Conservation (phyloP, 108 stramenopile species). For the Licmophora abbreviata region DNA sequence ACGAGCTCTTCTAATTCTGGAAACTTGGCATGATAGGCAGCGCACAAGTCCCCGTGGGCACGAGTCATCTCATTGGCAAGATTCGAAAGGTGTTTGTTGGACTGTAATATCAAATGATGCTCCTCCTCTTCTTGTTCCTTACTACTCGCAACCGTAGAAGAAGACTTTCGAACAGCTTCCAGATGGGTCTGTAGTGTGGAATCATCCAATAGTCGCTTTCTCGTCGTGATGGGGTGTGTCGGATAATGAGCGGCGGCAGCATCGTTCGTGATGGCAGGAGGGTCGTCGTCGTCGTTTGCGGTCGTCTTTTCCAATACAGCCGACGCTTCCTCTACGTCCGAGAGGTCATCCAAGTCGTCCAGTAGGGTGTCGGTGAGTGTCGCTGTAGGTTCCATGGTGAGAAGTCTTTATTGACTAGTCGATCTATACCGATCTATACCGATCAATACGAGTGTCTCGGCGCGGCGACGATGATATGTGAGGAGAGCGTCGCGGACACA, state of each 20-base stretch:
- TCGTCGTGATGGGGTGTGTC: constrained; percentile 8
- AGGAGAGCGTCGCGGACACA: no score
- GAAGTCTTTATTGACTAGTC: no score
- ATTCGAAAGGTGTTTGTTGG: constrained; percentile 48
- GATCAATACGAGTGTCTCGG: no score
- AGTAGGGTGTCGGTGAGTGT: constrained; percentile 66
- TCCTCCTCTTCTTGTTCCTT: constrained; percentile 54
- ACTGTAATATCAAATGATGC: constrained; percentile 52
- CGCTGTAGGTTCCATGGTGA: constrained; percentile 33
- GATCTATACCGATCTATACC: no score
- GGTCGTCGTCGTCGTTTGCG: background rate
- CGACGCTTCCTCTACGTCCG: constrained; percentile 52
- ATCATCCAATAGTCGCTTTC: constrained; percentile 16
- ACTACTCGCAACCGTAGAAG: constrained; percentile 1
- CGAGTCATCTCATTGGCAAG: constrained; percentile 46
- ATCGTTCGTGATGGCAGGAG: background rate
- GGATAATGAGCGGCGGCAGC: constrained; percentile 1
- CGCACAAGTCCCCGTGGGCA: constrained; percentile 43
- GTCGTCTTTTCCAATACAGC: constrained; percentile 14
- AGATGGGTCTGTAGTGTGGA: constrained; percentile 27
- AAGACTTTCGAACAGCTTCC: constrained; percentile 12
- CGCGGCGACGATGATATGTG: no score
- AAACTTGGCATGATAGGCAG: constrained; percentile 64
- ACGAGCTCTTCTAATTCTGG: constrained; percentile 93
- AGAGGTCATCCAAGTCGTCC: constrained; percentile 79